Evolutionary conservation across 352 stramenopile species (phyloP).

Genomic region (Phytophthora megakarya): DNA sequence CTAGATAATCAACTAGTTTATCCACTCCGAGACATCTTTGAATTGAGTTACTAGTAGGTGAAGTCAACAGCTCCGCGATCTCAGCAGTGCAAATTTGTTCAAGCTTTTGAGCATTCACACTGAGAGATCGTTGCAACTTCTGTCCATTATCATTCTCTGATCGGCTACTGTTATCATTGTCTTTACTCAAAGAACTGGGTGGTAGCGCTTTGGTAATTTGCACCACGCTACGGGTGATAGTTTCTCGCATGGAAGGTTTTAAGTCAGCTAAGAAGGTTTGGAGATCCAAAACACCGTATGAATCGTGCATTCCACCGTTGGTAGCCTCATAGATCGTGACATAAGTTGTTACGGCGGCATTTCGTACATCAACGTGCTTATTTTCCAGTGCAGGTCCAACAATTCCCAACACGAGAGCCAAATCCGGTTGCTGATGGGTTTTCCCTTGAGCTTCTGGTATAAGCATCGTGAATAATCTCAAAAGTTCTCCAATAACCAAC

Average conservation of each 20-base stretch:
- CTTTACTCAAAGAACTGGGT: constrained; percentile 3
- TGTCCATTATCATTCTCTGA: constrained; percentile 61
- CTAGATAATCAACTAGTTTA: constrained; percentile 54
- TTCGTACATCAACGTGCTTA: constrained; percentile 85
- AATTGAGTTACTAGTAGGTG: constrained; percentile 31
- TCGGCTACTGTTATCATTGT: constrained; percentile 22
- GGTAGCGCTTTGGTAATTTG: constrained; percentile 60
- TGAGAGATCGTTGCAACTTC: constrained; percentile 45
- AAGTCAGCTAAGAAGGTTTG: constrained; percentile 63
- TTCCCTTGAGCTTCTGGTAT: constrained; percentile 43
- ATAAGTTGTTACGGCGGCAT: constrained; percentile 70
- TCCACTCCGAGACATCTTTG: constrained; percentile 63
- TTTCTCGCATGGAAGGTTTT: constrained; percentile 73
- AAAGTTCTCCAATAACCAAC: constrained; percentile 56
- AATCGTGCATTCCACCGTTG: constrained; percentile 43
- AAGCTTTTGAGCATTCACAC: constrained; percentile 70
- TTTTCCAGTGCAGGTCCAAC: constrained; percentile 70
- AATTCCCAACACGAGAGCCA: constrained; percentile 49
- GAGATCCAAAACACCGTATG: constrained; percentile 55
- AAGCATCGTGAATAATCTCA: constrained; percentile 71
- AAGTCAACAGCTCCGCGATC: constrained; percentile 58
- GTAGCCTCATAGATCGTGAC: constrained; percentile 74
- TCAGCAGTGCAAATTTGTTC: constrained; percentile 54
- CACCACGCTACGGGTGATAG: constrained; percentile 75
- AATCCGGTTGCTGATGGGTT: constrained; percentile 32